Evolutionary conservation across 2,329 filamentous ascomycete species (phyloP).

Genomic region (Zymoseptoria crescenta): DNA sequence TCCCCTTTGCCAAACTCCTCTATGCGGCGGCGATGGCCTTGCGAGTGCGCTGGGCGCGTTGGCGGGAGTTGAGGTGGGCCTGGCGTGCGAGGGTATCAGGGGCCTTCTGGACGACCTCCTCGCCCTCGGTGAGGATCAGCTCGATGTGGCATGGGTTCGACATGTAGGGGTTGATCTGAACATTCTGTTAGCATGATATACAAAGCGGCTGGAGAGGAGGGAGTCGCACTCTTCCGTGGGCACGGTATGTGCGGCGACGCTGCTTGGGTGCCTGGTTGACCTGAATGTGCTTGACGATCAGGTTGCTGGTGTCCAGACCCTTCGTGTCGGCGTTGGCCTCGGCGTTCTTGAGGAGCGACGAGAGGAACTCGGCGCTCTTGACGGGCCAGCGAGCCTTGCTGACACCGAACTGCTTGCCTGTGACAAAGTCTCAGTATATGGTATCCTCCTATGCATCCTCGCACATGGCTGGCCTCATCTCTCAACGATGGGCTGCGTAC

Average conservation of each 20-base stretch:
- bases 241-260: conserved; percentile 98
- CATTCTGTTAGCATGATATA: conserved; percentile 1
- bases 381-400: conserved; percentile 96
- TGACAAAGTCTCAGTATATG: conserved; percentile 27
- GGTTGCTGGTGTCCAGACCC: conserved; percentile 93
- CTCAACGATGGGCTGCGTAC: conserved; percentile 37
- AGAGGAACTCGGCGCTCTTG: conserved; percentile 97
- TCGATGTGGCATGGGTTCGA: conserved; percentile 99
- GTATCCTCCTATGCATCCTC: conserved; percentile 30
- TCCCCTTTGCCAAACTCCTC: conserved; percentile 7
- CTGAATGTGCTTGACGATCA: conserved; percentile 99
- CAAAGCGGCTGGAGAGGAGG: background rate
- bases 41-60: conserved; percentile 66
- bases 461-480: conserved; percentile 27
- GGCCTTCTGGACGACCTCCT: conserved; percentile 92
- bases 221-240: conserved; percentile 92
- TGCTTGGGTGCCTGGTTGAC: conserved; percentile 99
- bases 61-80: conserved; percentile 72
- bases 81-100: conserved; percentile 55
- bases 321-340: conserved; percentile 96
- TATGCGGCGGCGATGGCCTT: conserved; percentile 48
- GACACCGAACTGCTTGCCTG: conserved; percentile 98
- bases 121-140: conserved; percentile 95
- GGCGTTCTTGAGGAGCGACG: conserved; percentile 94
- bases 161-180: conserved; percentile 99